Percentiles rank a stretch among this genome's conserved stretches.
phyloP scores from a whole-genome alignment of 2,329 filamentous ascomycete species.

The Anthostomella pinea region DNA sequence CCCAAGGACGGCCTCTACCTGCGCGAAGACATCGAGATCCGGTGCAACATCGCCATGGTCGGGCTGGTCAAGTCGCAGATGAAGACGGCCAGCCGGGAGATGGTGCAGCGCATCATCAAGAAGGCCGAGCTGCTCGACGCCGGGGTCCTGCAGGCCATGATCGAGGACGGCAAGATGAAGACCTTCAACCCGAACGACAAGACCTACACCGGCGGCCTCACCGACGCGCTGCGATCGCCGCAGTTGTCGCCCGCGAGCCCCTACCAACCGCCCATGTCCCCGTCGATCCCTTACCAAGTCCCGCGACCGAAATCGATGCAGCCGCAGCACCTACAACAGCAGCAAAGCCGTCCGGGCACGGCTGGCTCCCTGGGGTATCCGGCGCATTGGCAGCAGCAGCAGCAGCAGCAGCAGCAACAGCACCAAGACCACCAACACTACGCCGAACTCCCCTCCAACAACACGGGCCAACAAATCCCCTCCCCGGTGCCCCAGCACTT shows the following conservation, averaged over 20 bases:
- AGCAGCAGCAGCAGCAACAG: slow-evolving; percentile 25
- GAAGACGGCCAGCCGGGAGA: slow-evolving; percentile 64
- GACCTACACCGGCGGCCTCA: slow-evolving; percentile 21
- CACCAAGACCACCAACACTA: slow-evolving; percentile 22
- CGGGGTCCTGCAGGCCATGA: slow-evolving; percentile 64
- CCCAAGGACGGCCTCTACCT: slow-evolving; percentile 65
- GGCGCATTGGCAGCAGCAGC: slow-evolving; percentile 27
- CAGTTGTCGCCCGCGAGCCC: slow-evolving; percentile 25
- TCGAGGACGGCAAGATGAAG: slow-evolving; percentile 61
- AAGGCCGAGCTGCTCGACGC: slow-evolving; percentile 68
- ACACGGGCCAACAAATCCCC: slow-evolving; percentile 7
- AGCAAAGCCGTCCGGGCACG: slow-evolving; percentile 31
- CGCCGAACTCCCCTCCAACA: slow-evolving; percentile 41
- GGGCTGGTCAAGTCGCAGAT: slow-evolving; percentile 65
- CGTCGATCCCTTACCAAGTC: slow-evolving; percentile 38
- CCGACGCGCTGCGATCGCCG: slow-evolving; percentile 23
- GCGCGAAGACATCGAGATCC: slow-evolving; percentile 68
- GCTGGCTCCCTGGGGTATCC: slow-evolving; percentile 28
- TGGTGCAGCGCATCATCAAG: slow-evolving; percentile 67
- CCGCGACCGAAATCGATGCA: slow-evolving; percentile 37
- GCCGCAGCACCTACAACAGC: too few species aligned
- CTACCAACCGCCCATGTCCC: slow-evolving; percentile 30
- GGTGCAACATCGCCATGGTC: slow-evolving; percentile 64
- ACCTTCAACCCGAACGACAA: slow-evolving; percentile 50
- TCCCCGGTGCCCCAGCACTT: slow-evolving; percentile 14